These are phyloP conservation scores for Eutrema yunnanense DNA, from an alignment of 345 rosid genomes.

Conservation along the genomic window DNA sequence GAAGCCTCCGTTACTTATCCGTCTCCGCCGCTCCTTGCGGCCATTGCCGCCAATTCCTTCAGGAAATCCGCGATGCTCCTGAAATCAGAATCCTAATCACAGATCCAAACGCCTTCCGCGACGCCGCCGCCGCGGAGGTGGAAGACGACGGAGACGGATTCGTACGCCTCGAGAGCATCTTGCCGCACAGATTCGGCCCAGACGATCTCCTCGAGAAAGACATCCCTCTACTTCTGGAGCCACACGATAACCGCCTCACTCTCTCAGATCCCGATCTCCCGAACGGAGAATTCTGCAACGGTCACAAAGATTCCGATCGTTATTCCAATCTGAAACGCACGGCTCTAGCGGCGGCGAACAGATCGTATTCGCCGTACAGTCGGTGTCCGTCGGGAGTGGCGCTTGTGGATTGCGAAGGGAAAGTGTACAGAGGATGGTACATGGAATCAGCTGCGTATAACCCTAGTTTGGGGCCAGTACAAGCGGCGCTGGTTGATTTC, in stretches of 20 bases:
- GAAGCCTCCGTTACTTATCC: constrained; percentile 42
- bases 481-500: constrained; percentile 79
- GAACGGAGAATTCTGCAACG: background rate
- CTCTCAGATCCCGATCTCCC: background rate
- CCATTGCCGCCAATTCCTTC: constrained; percentile 91
- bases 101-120: constrained; percentile 14
- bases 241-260: constrained; percentile 44
- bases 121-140: background rate
- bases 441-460: constrained; percentile 80
- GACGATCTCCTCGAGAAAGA: constrained; percentile 49
- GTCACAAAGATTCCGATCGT: background rate
- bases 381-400: constrained; percentile 80
- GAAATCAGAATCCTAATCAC: constrained; percentile 31
- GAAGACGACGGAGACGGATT: constrained; percentile 14
- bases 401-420: constrained; percentile 56
- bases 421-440: constrained; percentile 60
- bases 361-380: constrained; percentile 76
- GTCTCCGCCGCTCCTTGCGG: constrained; percentile 88
- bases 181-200: constrained; percentile 85
- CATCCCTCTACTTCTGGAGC: constrained; percentile 59
- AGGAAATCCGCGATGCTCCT: constrained; percentile 62
- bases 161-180: constrained; percentile 34
- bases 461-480: constrained; percentile 84
- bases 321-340: constrained; percentile 4
- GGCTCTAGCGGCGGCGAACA: constrained; percentile 66